These are phyloP conservation scores for Moesziomyces globuligerus DNA, from an alignment of 1,284 basidiomycete species.

Conservation along the genomic window DNA sequence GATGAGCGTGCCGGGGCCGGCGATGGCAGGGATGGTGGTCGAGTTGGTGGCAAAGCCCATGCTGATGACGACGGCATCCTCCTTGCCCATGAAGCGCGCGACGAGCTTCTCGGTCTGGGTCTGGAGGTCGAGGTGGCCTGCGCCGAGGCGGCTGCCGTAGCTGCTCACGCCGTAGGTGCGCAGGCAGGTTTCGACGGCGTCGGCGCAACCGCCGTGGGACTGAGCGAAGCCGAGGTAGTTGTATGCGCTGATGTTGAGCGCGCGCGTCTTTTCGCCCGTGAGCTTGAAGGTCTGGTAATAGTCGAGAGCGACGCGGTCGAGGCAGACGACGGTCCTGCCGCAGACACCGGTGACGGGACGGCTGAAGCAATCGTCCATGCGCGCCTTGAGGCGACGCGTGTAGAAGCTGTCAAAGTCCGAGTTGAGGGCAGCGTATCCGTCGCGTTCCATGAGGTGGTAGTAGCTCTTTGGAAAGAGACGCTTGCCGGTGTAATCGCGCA, in stretches of 20 bases:
- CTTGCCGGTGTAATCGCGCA: conserved; percentile 95
- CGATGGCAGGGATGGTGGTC: conserved; percentile 90
- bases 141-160: conserved; percentile 82
- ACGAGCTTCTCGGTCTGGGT: conserved; percentile 84
- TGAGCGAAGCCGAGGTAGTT: conserved; percentile 99
- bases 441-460: conserved; percentile 71
- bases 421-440: conserved; percentile 87
- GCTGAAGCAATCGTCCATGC: conserved; percentile 95
- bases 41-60: conserved; percentile 99
- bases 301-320: conserved; percentile 86
- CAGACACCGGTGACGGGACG: conserved; percentile 94
- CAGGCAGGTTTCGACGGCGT: conserved; percentile 78
- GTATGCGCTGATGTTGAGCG: conserved; percentile 96
- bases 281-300: conserved; percentile 82
- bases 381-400: conserved; percentile 90
- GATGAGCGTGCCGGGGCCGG: conserved; percentile 89
- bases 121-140: conserved; percentile 86
- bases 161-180: conserved; percentile 75
- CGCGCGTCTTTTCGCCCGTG: conserved; percentile 83
- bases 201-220: conserved; percentile 89
- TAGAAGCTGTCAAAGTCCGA: conserved; percentile 99
- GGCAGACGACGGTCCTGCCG: conserved; percentile 86
- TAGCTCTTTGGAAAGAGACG: conserved; percentile 79
- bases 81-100: conserved; percentile 86
- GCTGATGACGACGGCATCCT: conserved; percentile 87